These are phyloP conservation scores for Sugiyamaella floridensis DNA, from an alignment of 805 yeast species.

Conservation along the genomic window DNA sequence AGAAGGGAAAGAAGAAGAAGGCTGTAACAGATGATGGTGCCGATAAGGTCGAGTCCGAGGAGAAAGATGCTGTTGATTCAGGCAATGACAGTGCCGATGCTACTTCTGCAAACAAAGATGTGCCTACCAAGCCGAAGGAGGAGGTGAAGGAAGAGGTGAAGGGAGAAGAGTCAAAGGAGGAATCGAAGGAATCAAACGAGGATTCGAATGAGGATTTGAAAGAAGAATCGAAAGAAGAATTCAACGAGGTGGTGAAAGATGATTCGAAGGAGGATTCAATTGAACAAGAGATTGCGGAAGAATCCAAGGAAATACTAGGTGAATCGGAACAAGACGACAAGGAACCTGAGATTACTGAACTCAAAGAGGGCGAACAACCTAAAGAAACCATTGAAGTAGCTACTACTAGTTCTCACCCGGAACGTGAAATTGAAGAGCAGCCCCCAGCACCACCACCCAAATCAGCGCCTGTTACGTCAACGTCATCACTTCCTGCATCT, in stretches of 20 bases:
- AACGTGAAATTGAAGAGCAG: not conserved
- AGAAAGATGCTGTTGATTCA: not conserved
- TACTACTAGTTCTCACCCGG: not conserved
- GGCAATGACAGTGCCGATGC: slow-evolving; percentile 8
- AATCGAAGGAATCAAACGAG: slow-evolving; percentile 9
- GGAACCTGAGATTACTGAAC: not conserved
- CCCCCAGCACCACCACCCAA: not conserved
- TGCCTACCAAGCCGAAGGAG: too few species aligned
- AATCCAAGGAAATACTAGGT: not conserved
- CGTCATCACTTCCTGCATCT: not conserved
- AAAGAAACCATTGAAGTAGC: not conserved
- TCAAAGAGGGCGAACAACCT: not conserved
- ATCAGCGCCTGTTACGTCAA: not conserved
- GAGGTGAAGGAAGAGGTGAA: not conserved
- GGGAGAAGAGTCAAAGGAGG: not conserved
- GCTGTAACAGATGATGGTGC: slow-evolving; percentile 19
- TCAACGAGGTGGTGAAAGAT: slow-evolving; percentile 11
- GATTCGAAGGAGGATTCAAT: slow-evolving; percentile 9
- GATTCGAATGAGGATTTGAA: slow-evolving; percentile 12
- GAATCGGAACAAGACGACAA: not conserved
- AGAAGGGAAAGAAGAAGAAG: slow-evolving; percentile 41
- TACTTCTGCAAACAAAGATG: slow-evolving; percentile 6
- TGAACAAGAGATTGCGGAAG: not conserved
- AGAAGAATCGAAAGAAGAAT: slow-evolving; percentile 13
- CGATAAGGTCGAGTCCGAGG: slow-evolving; percentile 7